Evolutionary conservation across 1,284 basidiomycete species (phyloP), one percentile per base, ranked within the genome.

Genomic region (Tilletia walkeri): DNA sequence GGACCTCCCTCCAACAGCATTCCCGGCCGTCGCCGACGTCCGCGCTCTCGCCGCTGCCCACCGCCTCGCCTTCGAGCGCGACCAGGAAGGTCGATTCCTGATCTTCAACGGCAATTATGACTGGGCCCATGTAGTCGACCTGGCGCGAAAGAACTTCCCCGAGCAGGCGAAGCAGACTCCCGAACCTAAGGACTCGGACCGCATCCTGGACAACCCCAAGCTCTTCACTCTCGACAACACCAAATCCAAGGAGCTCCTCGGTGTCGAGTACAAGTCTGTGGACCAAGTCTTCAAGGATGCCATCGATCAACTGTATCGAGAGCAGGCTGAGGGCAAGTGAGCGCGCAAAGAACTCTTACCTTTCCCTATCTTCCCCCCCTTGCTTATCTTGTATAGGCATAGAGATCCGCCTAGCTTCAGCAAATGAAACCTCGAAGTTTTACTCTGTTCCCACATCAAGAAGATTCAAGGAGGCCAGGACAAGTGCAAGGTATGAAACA

Each of bases 231-330:
- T 80, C 34, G 77, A 81, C 59, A 73, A 77, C 2, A 76, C 74
- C 66, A 88, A 88, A 72, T 85, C 84, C 5, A 80, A 84, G 67
- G 82, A 82, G 14, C 82, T 87, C 34, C 83, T 89, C 0, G 87
- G 86, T 2, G 73, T 88, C 53, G 84, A 85, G 70, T 88, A 86
- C 75, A 83, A 85, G 34, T 76, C 83, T 4, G 83, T 88, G 47
- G 84, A 85, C 68, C 84, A 88, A 71, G 84, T 24, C 16, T 16
- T 66, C 39, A 45, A 48, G 10, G 65, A 49, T 20, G 24, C 41
- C 36, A 47, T 66, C n/a, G 59, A 14, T 18, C 59, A 63, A 16
- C 59, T 63, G 34, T 63, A 63, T 20, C 30, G 7, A 5, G 59
- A 63, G 59, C 59, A 39, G 16, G 59, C 30, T 16, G 6, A 63